Percentiles rank a stretch among this genome's conserved stretches.
Evolutionary conservation across 2,329 filamentous ascomycete species (phyloP).

Genomic region (Phialophora tarda): DNA sequence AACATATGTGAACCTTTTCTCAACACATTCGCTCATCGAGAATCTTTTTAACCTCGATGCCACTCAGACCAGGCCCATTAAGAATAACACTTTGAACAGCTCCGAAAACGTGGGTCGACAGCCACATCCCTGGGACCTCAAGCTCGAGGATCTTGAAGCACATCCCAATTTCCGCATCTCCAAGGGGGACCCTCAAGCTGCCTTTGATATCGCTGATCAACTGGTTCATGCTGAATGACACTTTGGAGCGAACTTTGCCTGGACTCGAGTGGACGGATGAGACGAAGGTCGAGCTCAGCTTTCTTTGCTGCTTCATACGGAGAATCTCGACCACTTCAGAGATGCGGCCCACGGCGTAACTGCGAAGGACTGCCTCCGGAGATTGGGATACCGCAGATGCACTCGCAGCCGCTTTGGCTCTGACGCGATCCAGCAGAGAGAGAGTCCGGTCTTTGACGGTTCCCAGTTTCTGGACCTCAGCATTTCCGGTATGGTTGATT

Average conservation of each 20-base stretch:
- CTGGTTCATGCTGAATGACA: slow-evolving; percentile 69
- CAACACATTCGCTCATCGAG: slow-evolving; percentile 12
- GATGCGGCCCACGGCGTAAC: slow-evolving; percentile 69
- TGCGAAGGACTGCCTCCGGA: slow-evolving; percentile 64
- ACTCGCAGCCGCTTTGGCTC: slow-evolving; percentile 67
- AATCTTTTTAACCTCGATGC: slow-evolving; percentile 32
- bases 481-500: neutral
- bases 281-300: slow-evolving; percentile 42
- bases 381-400: slow-evolving; percentile 54
- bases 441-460: slow-evolving; percentile 48
- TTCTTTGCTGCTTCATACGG: slow-evolving; percentile 61
- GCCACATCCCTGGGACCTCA: slow-evolving; percentile 57
- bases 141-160: slow-evolving; percentile 56
- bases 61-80: slow-evolving; percentile 35
- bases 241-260: slow-evolving; percentile 56
- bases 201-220: slow-evolving; percentile 70
- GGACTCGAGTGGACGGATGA: slow-evolving; percentile 41
- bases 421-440: slow-evolving; percentile 74
- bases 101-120: slow-evolving; percentile 50
- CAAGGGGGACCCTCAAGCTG: slow-evolving; percentile 62
- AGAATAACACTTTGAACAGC: slow-evolving; percentile 36
- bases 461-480: slow-evolving; percentile 14
- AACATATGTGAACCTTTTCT: neutral
- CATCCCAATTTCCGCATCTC: slow-evolving; percentile 53
- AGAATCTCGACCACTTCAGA: slow-evolving; percentile 72